phyloP scores from a whole-genome alignment of 176 grass and related monocot genomes.

The Carex cristatella region DNA sequence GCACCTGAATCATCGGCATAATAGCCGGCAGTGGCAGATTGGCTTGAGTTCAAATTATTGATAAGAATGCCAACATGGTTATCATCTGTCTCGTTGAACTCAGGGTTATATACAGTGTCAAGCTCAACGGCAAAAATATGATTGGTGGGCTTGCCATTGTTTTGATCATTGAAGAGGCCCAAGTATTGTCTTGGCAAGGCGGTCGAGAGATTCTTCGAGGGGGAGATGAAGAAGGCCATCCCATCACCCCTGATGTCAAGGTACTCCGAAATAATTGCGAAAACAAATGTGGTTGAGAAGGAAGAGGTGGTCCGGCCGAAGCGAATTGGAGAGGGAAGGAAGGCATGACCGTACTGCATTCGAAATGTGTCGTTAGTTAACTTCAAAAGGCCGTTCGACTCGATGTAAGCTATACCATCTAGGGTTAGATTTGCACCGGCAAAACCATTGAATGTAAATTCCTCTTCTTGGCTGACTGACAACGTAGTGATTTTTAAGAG shows the following conservation, averaged over 20 bases:
- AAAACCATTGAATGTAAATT: conserved; percentile 43
- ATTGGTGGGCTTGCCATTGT: no score
- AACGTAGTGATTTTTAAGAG: not conserved
- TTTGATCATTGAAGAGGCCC: no score
- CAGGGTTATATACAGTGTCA: no score
- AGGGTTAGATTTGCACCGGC: conserved; percentile 22
- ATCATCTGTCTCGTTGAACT: no score
- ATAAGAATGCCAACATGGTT: no score
- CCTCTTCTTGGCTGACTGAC: not conserved
- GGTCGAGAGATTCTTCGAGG: conserved; percentile 8
- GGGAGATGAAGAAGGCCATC: conserved; percentile 51
- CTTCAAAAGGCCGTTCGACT: conserved; percentile 31
- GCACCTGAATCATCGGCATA: no score
- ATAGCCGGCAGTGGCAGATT: no score
- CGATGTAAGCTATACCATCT: conserved; percentile 30
- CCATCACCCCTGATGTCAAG: conserved; percentile 40
- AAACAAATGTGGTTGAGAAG: conserved; percentile 72
- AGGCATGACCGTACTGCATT: conserved; percentile 23
- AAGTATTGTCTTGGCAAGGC: conserved; percentile 45
- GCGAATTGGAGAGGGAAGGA: conserved; percentile 31
- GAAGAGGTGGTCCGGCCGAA: conserved; percentile 31
- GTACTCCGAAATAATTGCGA: conserved; percentile 35
- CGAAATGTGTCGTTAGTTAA: conserved; percentile 45
- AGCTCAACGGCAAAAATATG: no score
- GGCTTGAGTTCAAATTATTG: no score